These are phyloP conservation scores for Pachyrhizus erosus DNA, from an alignment of 306 rosid genomes.

Conservation along the genomic window DNA sequence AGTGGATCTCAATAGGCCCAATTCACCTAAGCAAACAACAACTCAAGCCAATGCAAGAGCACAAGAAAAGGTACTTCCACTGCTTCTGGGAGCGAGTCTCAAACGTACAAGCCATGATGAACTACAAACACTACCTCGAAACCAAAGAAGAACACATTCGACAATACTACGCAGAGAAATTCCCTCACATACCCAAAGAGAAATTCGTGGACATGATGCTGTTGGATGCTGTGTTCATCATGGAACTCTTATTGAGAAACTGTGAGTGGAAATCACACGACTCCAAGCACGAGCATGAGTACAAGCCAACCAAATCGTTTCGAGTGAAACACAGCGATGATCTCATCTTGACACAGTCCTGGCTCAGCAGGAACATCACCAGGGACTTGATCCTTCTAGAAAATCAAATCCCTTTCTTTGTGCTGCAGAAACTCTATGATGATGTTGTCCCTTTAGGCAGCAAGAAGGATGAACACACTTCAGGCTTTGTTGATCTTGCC, in stretches of 20 bases:
- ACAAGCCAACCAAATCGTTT: constrained; percentile 29
- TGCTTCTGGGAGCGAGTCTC: constrained; percentile 38
- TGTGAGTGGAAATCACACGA: constrained; percentile 4
- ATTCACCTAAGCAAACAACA: constrained; percentile 38
- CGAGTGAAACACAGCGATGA: constrained; percentile 23
- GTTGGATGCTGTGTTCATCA: constrained; percentile 51
- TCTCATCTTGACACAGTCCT: constrained; percentile 48
- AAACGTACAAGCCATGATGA: neutral
- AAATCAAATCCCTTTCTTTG: constrained; percentile 60
- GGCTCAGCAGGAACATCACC: constrained; percentile 49
- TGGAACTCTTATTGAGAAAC: constrained; percentile 53
- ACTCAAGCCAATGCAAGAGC: constrained; percentile 48
- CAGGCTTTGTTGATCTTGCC: constrained; percentile 41
- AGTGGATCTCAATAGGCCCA: constrained; percentile 62
- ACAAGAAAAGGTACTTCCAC: constrained; percentile 38
- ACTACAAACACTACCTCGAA: neutral
- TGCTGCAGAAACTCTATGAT: constrained; percentile 40
- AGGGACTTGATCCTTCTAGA: constrained; percentile 60
- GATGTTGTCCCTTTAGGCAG: neutral
- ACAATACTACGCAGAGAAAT: constrained; percentile 35
- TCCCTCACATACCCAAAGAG: constrained; percentile 8
- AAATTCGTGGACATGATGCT: constrained; percentile 37
- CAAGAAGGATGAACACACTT: neutral
- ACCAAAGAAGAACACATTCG: constrained; percentile 28
- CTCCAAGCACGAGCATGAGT: neutral